phyloP scores from a whole-genome alignment of 306 rosid genomes.

The Geum urbanum region DNA sequence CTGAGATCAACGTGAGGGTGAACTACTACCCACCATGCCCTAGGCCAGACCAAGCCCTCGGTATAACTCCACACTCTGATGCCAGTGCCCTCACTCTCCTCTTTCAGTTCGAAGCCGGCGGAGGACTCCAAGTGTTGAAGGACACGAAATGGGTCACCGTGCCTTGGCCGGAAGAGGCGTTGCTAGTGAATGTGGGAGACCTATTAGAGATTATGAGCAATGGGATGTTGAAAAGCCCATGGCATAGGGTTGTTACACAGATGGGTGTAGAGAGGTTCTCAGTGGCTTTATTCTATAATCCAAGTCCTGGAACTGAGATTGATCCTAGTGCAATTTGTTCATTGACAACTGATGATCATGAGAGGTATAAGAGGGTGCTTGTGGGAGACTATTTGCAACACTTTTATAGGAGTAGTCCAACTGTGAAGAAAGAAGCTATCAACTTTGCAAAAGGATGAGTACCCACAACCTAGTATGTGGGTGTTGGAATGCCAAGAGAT shows the following conservation, averaged over 20 bases:
- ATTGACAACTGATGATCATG: background rate
- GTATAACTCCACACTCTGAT: constrained; percentile 12
- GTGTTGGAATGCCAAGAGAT: no score
- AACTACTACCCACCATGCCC: constrained; percentile 20
- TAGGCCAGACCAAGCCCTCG: constrained; percentile 2
- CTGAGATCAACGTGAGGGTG: constrained; percentile 19
- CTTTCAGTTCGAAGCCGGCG: background rate
- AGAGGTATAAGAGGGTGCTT: constrained; percentile 8
- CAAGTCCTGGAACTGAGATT: constrained; percentile 2
- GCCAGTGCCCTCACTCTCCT: constrained; percentile 21
- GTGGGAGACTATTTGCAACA: constrained; percentile 10
- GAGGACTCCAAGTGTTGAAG: constrained; percentile 12
- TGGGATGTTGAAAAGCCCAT: constrained; percentile 7
- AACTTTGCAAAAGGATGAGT: constrained; percentile 6
- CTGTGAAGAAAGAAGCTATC: constrained; percentile 15
- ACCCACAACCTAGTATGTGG: background rate
- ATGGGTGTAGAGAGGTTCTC: constrained; percentile 5
- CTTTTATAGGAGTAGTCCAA: constrained; percentile 8
- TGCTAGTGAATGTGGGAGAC: constrained; percentile 15
- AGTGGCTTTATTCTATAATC: constrained; percentile 9
- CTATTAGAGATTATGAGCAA: constrained; percentile 16
- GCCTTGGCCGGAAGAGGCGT: constrained; percentile 5
- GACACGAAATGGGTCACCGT: constrained; percentile 11
- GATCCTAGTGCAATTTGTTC: background rate
- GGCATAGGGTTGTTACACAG: constrained; percentile 21